Evolutionary conservation across 2,329 filamentous ascomycete species (phyloP).

Genomic region (Periconia sp.): DNA sequence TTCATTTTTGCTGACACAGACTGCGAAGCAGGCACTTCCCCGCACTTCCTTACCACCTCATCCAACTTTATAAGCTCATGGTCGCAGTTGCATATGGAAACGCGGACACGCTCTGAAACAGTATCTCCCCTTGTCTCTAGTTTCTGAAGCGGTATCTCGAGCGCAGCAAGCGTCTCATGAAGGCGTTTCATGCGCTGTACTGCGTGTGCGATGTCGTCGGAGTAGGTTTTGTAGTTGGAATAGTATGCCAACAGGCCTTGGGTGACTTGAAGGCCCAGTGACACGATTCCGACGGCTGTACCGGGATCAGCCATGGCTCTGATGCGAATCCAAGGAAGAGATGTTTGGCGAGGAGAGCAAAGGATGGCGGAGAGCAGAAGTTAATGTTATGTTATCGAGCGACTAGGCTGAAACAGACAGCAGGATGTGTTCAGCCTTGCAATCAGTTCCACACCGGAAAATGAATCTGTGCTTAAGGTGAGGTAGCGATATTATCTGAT

Average conservation of each 20-base stretch:
- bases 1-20: not conserved
- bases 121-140: not conserved
- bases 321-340: not conserved
- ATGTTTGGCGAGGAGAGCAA: not conserved
- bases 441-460: too few species aligned
- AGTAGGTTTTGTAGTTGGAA: conserved; percentile 4
- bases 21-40: not conserved
- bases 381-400: too few species aligned
- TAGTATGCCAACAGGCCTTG: conserved; percentile 12
- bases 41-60: conserved; percentile 3
- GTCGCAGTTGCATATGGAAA: not conserved
- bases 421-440: too few species aligned
- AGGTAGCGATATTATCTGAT: too few species aligned
- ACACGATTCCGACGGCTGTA: conserved; percentile 7
- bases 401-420: too few species aligned
- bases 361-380: conserved; percentile 5
- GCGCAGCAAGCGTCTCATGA: not conserved
- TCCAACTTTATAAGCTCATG: not conserved
- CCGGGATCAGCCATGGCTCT: conserved; percentile 6
- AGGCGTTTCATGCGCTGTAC: conserved; percentile 2
- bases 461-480: too few species aligned
- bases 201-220: conserved; percentile 1
- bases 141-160: conserved; percentile 2
- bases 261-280: conserved; percentile 8
- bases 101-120: conserved; percentile 2